Base-by-base conservation (phyloP, 2,329 filamentous ascomycete genomes). In the Neopestalotiopsis sp. region DNA sequence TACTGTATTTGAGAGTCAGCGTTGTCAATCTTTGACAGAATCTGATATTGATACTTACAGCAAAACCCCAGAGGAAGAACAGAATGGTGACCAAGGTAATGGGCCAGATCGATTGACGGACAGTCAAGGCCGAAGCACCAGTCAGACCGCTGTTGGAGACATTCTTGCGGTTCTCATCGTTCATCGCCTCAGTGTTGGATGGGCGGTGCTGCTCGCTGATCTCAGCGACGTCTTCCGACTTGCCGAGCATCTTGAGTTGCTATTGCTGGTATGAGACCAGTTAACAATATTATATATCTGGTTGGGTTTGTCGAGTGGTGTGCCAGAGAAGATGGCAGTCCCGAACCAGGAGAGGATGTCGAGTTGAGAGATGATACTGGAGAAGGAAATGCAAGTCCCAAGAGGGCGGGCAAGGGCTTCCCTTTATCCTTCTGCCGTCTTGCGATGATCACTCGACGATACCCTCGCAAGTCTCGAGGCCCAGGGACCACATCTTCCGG, bases 61-160 rank as follows among this genome's bases (percentile, higher is more conserved):
- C 68, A 40, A 69, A 69, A 4, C 68, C 68, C 68, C 68, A 69
- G n/a, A 69, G 64, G 62, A 69, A 69, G 62, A 69, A 69, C 17
- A 69, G 63, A 10, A 69, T 67, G 7, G 68, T 69, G 58, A 69
- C 68, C 20, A 66, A 24, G 38, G 59, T 59, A 20, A 68, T 68
- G 38, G 62, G 62, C 14, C 20, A 49, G 30, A 67, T 61, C 7
- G 58, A 62, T 38, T 60, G 56, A 13, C 60, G 28, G 20, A 65
- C 67, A 49, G 62, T 65, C 67, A 65, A 49, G 1, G 65, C 52
- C 30, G 65, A 67, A 42, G 65, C 65, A 32, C 65, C 65, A 13
- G 65, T 67, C 32, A 67, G 20, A 14, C 65, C 65, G 4, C 24
- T 61, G 56, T 67, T 67, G 12, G 65, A 40, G 32, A 67, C 65